phyloP scores from a whole-genome alignment of 306 rosid genomes.

The Pyrus bretschneideri region DNA sequence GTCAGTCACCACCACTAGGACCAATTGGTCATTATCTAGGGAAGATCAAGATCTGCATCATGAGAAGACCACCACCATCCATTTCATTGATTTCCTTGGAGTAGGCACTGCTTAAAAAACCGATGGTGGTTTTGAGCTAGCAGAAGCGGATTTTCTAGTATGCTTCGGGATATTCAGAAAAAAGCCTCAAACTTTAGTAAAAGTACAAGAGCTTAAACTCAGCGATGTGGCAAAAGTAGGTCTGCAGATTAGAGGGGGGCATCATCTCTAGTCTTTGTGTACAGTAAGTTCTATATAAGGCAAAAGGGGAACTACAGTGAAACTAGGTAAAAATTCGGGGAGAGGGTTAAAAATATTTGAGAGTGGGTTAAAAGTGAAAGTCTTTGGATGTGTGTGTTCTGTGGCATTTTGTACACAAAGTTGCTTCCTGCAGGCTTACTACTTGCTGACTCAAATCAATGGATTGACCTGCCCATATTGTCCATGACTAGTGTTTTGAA shows the following conservation, averaged over 20 bases:
- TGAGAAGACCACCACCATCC: slow-evolving; percentile 17
- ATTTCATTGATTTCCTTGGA: slow-evolving; percentile 92
- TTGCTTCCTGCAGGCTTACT: slow-evolving; percentile 11
- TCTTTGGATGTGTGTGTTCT: slow-evolving; percentile 24
- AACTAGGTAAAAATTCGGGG: background rate
- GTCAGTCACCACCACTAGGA: slow-evolving; percentile 52
- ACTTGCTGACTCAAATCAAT: slow-evolving; percentile 5
- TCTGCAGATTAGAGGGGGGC: slow-evolving; percentile 6
- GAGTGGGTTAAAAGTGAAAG: slow-evolving; percentile 12
- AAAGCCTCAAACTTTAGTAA: background rate
- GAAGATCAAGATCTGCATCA: slow-evolving; percentile 31
- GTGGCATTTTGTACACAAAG: slow-evolving; percentile 36
- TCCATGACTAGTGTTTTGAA: slow-evolving; percentile 7
- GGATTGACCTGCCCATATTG: slow-evolving; percentile 12
- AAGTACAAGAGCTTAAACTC: background rate
- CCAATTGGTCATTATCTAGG: slow-evolving; percentile 33
- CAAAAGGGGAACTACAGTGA: slow-evolving; percentile 14
- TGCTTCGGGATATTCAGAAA: background rate
- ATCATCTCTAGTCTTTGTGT: slow-evolving; percentile 27
- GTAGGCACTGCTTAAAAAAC: slow-evolving; percentile 47
- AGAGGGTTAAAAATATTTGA: background rate
- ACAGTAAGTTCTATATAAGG: slow-evolving; percentile 51
- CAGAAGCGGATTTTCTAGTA: background rate
- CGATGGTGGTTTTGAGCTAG: background rate
- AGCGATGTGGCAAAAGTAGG: background rate